Base-by-base conservation (phyloP, 2,329 filamentous ascomycete species). In the Fusarium sp. region DNA sequence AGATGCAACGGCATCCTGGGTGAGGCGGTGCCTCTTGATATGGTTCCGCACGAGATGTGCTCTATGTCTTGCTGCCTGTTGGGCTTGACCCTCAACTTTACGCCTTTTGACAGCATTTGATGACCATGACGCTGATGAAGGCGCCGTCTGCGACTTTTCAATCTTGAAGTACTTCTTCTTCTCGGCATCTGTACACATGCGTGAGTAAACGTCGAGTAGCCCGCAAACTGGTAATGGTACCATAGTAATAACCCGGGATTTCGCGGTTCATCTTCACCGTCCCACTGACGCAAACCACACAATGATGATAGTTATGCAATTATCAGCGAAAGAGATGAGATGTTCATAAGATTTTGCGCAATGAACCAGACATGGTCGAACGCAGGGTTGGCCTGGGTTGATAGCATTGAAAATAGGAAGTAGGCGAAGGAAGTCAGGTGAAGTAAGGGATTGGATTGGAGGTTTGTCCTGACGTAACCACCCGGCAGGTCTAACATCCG, bases 101-200 rank as follows among this genome's bases (percentile, higher is more conserved):
- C 89, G 89, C 73, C 85, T 86, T 81, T 90, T 91, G 65, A 92
- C 88, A 8, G 86, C 86, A 54, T 89, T 84, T n/a, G 85, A 82
- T 10, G 91, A 90, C 83, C 91, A 93, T 18, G 85, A 81, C 0
- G 88, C 84, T 9, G 80, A 81, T 2, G 83, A 72, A 0, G 90
- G 86, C 1, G 89, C 89, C 18, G 85, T 86, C 64, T 88, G 85
- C 42, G 88, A 85, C 54, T 86, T 87, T 78, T 92, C 89, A 59
- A 94, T 88, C 76, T 90, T 91, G 81, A 93, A 94, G 78, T 93
- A 94, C 73, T 90, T 92, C 40, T 87, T 87, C 80, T 90, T 93
- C 50, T 86, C 86, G 16, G 81, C 61, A 69, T 91, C 90, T 91
- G 9, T 35, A 16, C 2, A 8, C 20, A 1, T 18, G 35, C 33